Base-by-base conservation (phyloP, 2,329 filamentous ascomycete species). In the Cercospora zeina region DNA sequence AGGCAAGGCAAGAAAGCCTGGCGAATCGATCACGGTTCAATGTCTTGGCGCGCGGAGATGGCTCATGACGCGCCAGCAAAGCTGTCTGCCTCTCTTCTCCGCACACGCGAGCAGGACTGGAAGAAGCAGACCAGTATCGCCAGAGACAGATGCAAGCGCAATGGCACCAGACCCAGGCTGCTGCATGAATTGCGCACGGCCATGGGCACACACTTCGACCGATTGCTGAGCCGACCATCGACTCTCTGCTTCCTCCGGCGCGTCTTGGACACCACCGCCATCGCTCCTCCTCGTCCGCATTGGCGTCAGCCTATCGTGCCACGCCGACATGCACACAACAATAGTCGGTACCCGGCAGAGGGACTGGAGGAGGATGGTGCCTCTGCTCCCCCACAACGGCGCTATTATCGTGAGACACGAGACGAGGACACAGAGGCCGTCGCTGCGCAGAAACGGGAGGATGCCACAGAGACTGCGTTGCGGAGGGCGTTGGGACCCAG, bases 151-250 rank as follows among this genome's bases (percentile, higher is more conserved):
- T 58, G 49, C 65, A 58, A 65, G 71, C 72, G 69, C 68, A 69
- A 76, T 75, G 74, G 73, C 73, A 63, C 70, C 73, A 54, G 71
- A 73, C 62, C 59, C 72, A 70, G 73, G 70, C 55, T 58, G 45
- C 36, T 61, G 56, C 51, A 24, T 68, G 62, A 68, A 34, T n/a
- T 51, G 66, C 65, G 62, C 58, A 57, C 53, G 58, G 68, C 75
- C 68, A 81, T 81, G 78, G 77, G 76, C 73, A 72, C 73, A 71
- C 74, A 75, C 65, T 71, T 80, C 71, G 73, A 78, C 67, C 74
- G 74, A 73, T 78, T 79, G 72, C 76, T 80, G 72, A 77, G 74
- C 69, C 75, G 75, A 73, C 76, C 77, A 66, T 75, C 77, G 68
- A 76, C 77, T 64, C 70, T 78, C 65, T 70, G 73, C 73, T 69